These are phyloP conservation scores for Leptodontidium sp. DNA, from an alignment of 2,329 filamentous ascomycete species.

Conservation along the genomic window DNA sequence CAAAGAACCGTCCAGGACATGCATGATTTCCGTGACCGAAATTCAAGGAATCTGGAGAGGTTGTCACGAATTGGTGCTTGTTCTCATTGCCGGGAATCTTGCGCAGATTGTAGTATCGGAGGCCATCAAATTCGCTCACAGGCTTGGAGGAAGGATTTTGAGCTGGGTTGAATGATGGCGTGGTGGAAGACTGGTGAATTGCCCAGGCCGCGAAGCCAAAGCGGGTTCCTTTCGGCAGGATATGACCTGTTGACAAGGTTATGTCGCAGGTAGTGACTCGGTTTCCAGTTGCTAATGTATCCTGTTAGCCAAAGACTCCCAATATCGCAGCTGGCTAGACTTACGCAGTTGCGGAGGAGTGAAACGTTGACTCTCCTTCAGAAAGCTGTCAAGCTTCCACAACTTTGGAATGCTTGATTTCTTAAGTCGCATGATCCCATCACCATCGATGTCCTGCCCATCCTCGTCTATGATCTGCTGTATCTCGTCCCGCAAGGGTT, in stretches of 20 bases:
- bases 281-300: conserved; percentile 34
- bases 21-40: conserved; percentile 55
- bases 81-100: conserved; percentile 39
- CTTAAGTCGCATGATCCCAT: conserved; percentile 44
- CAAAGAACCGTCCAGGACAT: conserved; percentile 54
- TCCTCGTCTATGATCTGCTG: conserved; percentile 47
- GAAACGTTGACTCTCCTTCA: conserved; percentile 52
- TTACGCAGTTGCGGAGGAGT: conserved; percentile 47
- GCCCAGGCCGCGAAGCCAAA: conserved; percentile 46
- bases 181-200: conserved; percentile 37
- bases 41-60: conserved; percentile 44
- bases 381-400: conserved; percentile 52
- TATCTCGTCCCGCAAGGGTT: conserved; percentile 41
- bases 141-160: conserved; percentile 37
- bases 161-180: conserved; percentile 31
- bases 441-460: conserved; percentile 60
- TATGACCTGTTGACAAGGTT: conserved; percentile 48
- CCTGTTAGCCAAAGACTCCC: not conserved
- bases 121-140: conserved; percentile 37
- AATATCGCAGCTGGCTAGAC: conserved; percentile 16
- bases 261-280: conserved; percentile 37
- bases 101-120: conserved; percentile 40
- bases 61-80: conserved; percentile 49
- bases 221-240: conserved; percentile 44
- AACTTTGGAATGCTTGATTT: conserved; percentile 39